Base-by-base conservation (phyloP, 306 rosid species). In the Malus sylvestris region DNA sequence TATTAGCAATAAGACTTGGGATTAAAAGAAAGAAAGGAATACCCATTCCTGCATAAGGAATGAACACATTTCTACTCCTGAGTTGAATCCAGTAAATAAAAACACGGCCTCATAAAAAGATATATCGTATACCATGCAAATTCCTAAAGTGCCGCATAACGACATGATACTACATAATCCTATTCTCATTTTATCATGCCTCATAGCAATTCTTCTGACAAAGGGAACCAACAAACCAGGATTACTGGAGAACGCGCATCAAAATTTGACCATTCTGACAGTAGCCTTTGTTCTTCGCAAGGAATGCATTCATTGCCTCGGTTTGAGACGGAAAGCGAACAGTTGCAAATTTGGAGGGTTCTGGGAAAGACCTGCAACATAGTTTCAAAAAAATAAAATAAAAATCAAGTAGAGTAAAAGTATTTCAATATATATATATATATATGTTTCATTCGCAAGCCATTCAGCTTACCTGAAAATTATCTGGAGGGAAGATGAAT, bases 251-350 rank as follows among this genome's bases (percentile, higher is more conserved):
- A 87, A 92, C 90, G 12, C 82, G 85, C 70, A 91, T 6, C 40
- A 4, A 72, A 66, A 96, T 22, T 83, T 83, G 88, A 83, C 42
- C 81, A 83, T 92, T 91, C 11, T 30, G 85, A 80, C 96, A 88
- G 78, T 78, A 86, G 27, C 88, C 85, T 61, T 85, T 85, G 86
- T 89, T 96, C 86, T 88, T 92, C 22, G 76, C 8, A 25, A 96
- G 85, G 74, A 82, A 87, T 40, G 89, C 91, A 72, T 83, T 86
- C 90, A 83, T 86, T 44, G 99, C 99, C 79, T 91, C 85, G 15
- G 69, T 82, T 80, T 82, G 85, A 8, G 93, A 84, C 5, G 46
- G 85, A 79, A 83, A 89, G 29, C 81, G 84, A 32, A 91, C 86
- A 0, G 85, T 84, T 1, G 87, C 98, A 87, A 85, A 29, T 79